Conservation (phyloP, 2,329 filamentous ascomycete genomes). For the Teratosphaeria gauchensis region DNA sequence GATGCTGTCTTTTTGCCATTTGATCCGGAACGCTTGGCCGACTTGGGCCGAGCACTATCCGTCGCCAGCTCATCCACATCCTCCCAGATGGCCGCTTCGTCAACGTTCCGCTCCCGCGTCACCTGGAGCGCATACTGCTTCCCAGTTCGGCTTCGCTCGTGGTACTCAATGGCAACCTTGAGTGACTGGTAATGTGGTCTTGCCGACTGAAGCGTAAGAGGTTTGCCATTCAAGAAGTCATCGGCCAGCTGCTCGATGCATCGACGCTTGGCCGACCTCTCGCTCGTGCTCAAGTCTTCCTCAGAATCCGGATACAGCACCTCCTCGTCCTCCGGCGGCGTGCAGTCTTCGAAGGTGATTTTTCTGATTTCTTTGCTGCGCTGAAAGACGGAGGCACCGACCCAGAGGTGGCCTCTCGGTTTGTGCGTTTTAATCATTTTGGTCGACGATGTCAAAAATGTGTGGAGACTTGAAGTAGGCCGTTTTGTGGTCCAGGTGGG, state of each 20-base stretch:
- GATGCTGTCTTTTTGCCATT: background rate
- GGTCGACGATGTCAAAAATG: background rate
- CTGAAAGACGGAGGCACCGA: constrained; percentile 21
- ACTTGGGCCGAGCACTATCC: background rate
- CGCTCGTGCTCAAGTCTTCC: constrained; percentile 43
- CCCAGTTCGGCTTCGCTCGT: constrained; percentile 40
- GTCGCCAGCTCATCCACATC: constrained; percentile 4
- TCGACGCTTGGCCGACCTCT: constrained; percentile 41
- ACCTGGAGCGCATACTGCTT: constrained; percentile 4
- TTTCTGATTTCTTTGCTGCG: constrained; percentile 18
- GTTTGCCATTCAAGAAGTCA: constrained; percentile 48
- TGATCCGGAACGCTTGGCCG: background rate
- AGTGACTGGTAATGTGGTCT: constrained; percentile 18
- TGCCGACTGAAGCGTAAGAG: constrained; percentile 51
- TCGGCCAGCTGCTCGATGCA: constrained; percentile 52
- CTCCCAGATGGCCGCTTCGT: constrained; percentile 2
- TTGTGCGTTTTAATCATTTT: constrained; percentile 22
- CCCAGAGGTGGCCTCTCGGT: constrained; percentile 22
- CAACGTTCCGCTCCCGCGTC: background rate
- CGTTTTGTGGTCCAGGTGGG: background rate
- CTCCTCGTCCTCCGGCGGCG: constrained; percentile 18
- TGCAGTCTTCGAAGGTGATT: constrained; percentile 15
- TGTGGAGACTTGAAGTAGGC: background rate
- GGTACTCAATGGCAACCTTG: constrained; percentile 38
- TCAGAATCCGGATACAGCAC: constrained; percentile 50